phyloP scores from a whole-genome alignment of 139 green algal species.

The Mychonastes homosphaera region DNA sequence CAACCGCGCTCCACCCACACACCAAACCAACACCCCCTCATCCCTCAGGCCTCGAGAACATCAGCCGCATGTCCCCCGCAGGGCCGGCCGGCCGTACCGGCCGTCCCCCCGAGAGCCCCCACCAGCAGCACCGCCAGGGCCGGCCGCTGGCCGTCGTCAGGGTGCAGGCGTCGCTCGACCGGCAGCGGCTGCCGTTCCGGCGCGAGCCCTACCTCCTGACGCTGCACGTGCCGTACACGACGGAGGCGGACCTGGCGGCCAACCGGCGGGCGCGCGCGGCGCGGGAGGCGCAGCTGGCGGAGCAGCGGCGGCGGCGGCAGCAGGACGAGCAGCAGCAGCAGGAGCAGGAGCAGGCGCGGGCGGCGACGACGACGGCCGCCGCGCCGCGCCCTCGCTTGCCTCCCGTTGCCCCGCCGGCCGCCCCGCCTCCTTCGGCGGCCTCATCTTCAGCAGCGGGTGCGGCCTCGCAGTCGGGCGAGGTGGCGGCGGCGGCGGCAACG shows the following conservation, averaged over 20 bases:
- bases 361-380: neutral
- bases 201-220: conserved; percentile 46
- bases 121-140: no score
- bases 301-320: neutral
- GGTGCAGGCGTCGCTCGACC: no score
- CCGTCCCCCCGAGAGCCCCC: no score
- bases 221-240: conserved; percentile 36
- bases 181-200: conserved; percentile 39
- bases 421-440: conserved; percentile 1
- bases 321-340: neutral
- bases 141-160: no score
- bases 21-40: no score
- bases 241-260: conserved; percentile 4
- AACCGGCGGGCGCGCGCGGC: neutral
- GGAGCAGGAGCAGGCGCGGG: neutral
- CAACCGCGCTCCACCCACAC: no score
- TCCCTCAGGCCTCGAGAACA: no score
- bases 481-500: neutral
- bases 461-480: neutral
- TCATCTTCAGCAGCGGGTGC: neutral
- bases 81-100: no score
- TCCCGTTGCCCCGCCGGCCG: neutral
- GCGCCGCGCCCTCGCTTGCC: no score
- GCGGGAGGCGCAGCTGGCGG: neutral
- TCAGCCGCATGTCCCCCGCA: no score